Evolutionary conservation across 805 yeast species (phyloP).

Genomic region (Ogataea trehaloabstinens): DNA sequence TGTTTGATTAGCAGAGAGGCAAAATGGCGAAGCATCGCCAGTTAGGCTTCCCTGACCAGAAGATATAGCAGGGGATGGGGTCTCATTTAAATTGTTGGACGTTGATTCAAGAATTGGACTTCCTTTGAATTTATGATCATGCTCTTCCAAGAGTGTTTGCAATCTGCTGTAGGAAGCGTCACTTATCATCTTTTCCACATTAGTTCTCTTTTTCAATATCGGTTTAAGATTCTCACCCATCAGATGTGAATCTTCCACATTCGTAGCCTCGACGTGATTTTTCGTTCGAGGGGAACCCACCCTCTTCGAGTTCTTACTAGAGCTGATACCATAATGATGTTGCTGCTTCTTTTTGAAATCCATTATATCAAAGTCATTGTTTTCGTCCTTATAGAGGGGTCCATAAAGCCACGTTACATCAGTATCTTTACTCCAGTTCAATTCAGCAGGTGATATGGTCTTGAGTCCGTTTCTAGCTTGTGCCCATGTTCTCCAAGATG

Average conservation of each 20-base stretch:
- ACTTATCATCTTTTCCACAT: constrained; percentile 74
- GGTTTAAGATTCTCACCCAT: constrained; percentile 58
- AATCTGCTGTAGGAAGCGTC: constrained; percentile 42
- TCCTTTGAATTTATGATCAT: constrained; percentile 30
- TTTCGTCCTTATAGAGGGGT: constrained; percentile 45
- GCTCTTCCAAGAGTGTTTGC: constrained; percentile 30
- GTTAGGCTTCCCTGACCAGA: constrained; percentile 7
- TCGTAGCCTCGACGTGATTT: neutral
- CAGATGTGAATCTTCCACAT: neutral
- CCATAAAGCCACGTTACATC: constrained; percentile 99
- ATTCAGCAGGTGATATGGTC: constrained; percentile 86
- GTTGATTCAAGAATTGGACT: constrained; percentile 34
- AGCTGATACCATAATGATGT: constrained; percentile 4
- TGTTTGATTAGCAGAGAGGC: constrained; percentile 20
- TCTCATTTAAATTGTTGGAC: constrained; percentile 12
- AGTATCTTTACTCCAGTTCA: constrained; percentile 95
- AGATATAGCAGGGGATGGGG: constrained; percentile 19
- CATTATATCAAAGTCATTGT: constrained; percentile 18
- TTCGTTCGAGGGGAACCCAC: neutral
- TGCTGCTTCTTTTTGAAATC: constrained; percentile 16
- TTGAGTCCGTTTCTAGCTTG: constrained; percentile 67
- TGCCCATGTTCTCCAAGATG: constrained; percentile 97
- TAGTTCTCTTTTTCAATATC: constrained; percentile 81
- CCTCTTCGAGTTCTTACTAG: constrained; percentile 1
- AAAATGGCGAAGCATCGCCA: constrained; percentile 20